Base-by-base conservation (phyloP, 352 stramenopile species). In the Peronospora destructor region DNA sequence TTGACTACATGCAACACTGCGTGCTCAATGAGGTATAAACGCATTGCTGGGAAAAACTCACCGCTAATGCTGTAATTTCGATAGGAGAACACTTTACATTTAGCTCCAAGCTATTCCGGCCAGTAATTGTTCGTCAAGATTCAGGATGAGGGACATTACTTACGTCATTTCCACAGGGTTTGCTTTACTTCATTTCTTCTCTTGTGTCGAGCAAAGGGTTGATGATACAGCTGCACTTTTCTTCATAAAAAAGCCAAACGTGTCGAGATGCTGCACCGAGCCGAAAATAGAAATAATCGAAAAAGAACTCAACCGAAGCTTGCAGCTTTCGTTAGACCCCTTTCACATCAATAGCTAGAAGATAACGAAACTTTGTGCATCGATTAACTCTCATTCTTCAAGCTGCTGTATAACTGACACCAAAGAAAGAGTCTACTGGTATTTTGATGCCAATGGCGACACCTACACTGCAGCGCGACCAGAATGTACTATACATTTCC, bases 251-350 rank as follows among this genome's bases (percentile, higher is more conserved):
- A 32, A 11, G 2, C 30, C 9, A 6, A 35, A 35, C 30, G 30
- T 35, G 32, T 36, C n/a, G 13, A 38, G 33, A 17, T 21, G 33
- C n/a, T 21, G 12, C 12, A 36, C 2, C 11, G 12, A 36, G 32
- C 12, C 32, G 29, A 30, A 41, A 49, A 49, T 49, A 49, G 16
- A 49, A 49, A 33, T 19, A 2, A 12, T 39, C 7, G 14, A 43
- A 52, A 45, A 45, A 45, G 38, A 55, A 55, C 37, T 14, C 38
- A 8, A 46, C 29, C 17, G 41, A 52, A 58, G 23, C n/a, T 34
- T 36, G 12, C 28, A 33, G 28, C 7, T 16, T 36, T 16, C 3
- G 30, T 29, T 26, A 12, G 28, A 32, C 7, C 3, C 4, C 23
- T 4, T 6, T 26, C 23, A 6, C 0, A 3, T 26, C 23, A 1